Conservation (phyloP, 2,329 filamentous ascomycete genomes). For the Neofusicoccum kwambonambiense region DNA sequence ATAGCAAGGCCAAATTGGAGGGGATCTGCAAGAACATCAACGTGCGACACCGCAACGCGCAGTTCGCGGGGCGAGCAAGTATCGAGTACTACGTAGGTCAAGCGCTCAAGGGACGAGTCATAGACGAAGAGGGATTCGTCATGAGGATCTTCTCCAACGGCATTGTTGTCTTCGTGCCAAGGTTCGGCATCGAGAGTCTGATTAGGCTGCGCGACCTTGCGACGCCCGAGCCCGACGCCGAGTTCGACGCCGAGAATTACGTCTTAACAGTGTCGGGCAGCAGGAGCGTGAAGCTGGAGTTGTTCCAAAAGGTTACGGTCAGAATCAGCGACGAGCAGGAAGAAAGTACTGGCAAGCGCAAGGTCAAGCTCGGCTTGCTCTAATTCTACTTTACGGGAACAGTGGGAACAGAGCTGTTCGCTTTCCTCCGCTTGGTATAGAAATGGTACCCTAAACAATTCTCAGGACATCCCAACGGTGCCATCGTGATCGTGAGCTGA, state of each 20-base stretch:
- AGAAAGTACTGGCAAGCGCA: conserved; percentile 92
- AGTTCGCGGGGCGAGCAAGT: conserved; percentile 88
- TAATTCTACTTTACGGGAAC: conserved; percentile 22
- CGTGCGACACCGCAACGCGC: conserved; percentile 91
- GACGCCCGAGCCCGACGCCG: conserved; percentile 70
- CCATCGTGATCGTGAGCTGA: neutral
- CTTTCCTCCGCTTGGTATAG: neutral
- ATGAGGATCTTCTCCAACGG: conserved; percentile 98
- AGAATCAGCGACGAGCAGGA: conserved; percentile 91
- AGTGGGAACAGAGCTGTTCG: neutral
- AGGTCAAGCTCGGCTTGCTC: conserved; percentile 67
- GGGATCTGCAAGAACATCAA: conserved; percentile 98
- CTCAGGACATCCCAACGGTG: neutral
- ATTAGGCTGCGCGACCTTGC: conserved; percentile 83
- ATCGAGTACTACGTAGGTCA: conserved; percentile 99
- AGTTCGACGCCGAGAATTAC: conserved; percentile 85
- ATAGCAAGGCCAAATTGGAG: conserved; percentile 81
- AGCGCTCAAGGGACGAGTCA: conserved; percentile 73
- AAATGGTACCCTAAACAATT: neutral
- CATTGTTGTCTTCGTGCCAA: conserved; percentile 91
- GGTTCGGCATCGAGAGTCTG: conserved; percentile 91
- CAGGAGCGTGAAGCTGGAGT: conserved; percentile 63
- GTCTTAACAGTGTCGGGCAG: conserved; percentile 61
- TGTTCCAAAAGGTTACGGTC: conserved; percentile 91
- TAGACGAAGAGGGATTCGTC: conserved; percentile 88